These are phyloP conservation scores for Candida sanyaensis DNA, from an alignment of 1,139 yeast species.

Conservation along the genomic window DNA sequence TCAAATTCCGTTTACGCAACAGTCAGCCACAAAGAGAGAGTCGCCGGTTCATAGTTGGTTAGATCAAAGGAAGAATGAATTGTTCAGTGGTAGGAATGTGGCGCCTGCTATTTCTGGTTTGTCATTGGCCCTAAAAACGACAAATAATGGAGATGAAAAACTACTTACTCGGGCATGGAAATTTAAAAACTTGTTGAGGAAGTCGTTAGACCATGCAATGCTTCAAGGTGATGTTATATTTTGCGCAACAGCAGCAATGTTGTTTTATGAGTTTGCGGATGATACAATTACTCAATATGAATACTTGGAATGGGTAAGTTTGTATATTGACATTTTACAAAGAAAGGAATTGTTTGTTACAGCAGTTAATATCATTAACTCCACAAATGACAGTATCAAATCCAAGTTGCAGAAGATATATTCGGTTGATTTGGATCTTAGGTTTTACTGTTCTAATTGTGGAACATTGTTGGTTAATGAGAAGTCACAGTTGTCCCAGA, in stretches of 20 bases:
- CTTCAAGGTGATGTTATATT: constrained; percentile 67
- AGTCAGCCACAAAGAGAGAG: background rate
- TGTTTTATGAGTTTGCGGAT: constrained; percentile 47
- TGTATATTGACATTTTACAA: constrained; percentile 60
- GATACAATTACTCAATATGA: constrained; percentile 16
- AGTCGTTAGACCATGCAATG: constrained; percentile 55
- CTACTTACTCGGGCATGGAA: constrained; percentile 31
- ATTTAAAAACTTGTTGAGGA: constrained; percentile 30
- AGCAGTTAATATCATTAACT: constrained; percentile 59
- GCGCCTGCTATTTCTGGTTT: constrained; percentile 26
- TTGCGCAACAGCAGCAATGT: constrained; percentile 58
- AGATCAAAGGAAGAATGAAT: constrained; percentile 7
- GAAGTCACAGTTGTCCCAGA: constrained; percentile 42
- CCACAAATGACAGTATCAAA: constrained; percentile 37
- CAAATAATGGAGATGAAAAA: constrained; percentile 32
- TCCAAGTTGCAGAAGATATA: constrained; percentile 47
- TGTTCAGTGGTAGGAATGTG: constrained; percentile 1
- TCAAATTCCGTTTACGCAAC: background rate
- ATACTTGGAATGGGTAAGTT: constrained; percentile 54
- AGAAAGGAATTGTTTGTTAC: constrained; percentile 54
- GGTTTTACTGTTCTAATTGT: constrained; percentile 69
- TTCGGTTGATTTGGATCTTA: constrained; percentile 54
- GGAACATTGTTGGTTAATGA: constrained; percentile 66
- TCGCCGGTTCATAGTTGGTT: constrained; percentile 2
- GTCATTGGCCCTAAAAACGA: constrained; percentile 22